A percentile compares a stretch with the other conserved stretches of the same genome.
Conservation (phyloP, 371 early-diverging fungal species). For the Hamiltosporidium tvaerminnensis region DNA sequence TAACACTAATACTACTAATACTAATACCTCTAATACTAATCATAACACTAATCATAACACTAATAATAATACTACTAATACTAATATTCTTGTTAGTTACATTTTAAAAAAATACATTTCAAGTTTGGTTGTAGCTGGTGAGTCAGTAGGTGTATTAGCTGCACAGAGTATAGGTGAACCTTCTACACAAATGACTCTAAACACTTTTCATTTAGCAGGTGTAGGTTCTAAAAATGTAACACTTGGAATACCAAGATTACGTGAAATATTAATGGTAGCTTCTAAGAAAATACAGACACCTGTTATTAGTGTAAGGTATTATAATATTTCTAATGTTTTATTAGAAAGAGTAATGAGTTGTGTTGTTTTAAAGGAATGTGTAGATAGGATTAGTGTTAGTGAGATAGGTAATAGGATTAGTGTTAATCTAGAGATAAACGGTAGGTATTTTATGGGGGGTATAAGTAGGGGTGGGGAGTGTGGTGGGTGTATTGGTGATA, state of each 20-base stretch:
- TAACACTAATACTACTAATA: too few species aligned
- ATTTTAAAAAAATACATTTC: too few species aligned
- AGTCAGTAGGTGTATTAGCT: slow-evolving; percentile 89
- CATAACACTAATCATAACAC: too few species aligned
- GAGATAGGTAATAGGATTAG: too few species aligned
- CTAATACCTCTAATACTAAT: too few species aligned
- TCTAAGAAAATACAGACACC: slow-evolving; percentile 81
- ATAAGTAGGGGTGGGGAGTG: too few species aligned
- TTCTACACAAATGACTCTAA: slow-evolving; percentile 99
- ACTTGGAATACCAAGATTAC: slow-evolving; percentile 95
- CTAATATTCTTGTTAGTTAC: too few species aligned
- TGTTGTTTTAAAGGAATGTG: slow-evolving; percentile 26
- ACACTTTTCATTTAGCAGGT: slow-evolving; percentile 99
- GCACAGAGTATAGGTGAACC: slow-evolving; percentile 98
- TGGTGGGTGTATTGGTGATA: too few species aligned
- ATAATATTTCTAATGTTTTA: too few species aligned
- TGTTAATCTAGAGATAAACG: too few species aligned
- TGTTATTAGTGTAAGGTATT: slow-evolving; percentile 4
- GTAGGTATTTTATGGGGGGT: too few species aligned
- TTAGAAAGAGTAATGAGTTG: slow-evolving; percentile 2
- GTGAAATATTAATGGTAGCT: slow-evolving; percentile 97
- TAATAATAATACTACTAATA: too few species aligned
- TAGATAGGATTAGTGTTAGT: slow-evolving; percentile 14
- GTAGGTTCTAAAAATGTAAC: slow-evolving; percentile 96
- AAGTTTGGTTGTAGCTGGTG: slow-evolving; percentile 75